Evolutionary conservation across 805 yeast species (phyloP).

Genomic region (Saccharomyces eubayanus): DNA sequence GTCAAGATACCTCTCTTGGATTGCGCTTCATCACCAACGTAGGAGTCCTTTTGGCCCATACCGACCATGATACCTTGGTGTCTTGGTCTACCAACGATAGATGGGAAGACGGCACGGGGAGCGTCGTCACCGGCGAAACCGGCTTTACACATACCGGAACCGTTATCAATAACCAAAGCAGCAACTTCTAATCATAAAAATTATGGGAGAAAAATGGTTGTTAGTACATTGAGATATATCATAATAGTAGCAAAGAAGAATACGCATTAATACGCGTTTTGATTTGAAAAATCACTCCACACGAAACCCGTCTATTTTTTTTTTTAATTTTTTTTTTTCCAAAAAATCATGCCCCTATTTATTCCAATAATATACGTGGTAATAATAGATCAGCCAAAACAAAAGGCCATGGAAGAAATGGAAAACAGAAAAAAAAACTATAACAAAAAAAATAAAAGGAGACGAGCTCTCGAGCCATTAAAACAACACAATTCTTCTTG

Average conservation of each 20-base stretch:
- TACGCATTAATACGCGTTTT: not conserved
- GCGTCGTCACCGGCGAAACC: conserved; percentile 99
- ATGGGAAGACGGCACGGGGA: conserved; percentile 99
- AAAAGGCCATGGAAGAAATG: not conserved
- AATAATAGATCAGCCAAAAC: conserved; percentile 1
- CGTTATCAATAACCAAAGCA: conserved; percentile 86
- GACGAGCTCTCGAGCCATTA: not conserved
- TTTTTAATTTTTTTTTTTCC: not conserved
- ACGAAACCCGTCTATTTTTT: not conserved
- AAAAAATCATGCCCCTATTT: not conserved
- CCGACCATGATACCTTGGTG: conserved; percentile 99
- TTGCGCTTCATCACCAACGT: conserved; percentile 99
- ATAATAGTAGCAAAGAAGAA: not conserved
- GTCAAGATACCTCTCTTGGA: conserved; percentile 99
- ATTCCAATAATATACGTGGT: not conserved
- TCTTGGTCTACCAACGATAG: conserved; percentile 99
- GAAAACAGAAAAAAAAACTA: not conserved
- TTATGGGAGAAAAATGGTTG: not conserved
- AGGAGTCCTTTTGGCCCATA: conserved; percentile 99
- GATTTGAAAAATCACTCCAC: not conserved
- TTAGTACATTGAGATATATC: not conserved
- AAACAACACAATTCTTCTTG: not conserved
- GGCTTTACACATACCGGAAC: conserved; percentile 99
- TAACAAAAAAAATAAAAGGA: not conserved
- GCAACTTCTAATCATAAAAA: conserved; percentile 28